Evolutionary conservation across 2,329 filamentous ascomycete species (phyloP), one percentile per base, ranked within the genome.

Genomic region (Pyrenophora tritici-repentis): DNA sequence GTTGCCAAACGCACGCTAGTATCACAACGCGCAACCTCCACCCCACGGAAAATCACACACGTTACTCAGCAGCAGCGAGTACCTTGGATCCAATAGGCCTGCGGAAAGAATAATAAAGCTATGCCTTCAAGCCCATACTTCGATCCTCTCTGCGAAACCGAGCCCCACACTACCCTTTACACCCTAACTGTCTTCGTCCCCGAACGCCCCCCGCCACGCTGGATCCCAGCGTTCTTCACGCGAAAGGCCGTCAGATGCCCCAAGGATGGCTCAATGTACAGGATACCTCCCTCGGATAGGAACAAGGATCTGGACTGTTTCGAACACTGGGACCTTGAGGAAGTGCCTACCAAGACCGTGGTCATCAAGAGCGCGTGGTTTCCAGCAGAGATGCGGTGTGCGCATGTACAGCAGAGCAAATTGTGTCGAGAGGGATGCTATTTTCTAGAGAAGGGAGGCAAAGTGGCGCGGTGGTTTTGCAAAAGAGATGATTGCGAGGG

Each of bases 381-480:
- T 26, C 54, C 61, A 1, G 24, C 26, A 3, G 55, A 61, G 2
- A 22, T 66, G 51, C 57, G 66, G 2, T 70, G 68, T 38, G 12
- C 40, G n/a, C 67, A 71, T 48, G 39, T 66, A 3, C 35, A 50
- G 2, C 38, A 34, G 9, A 18, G 6, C 3, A 51, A 20, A 3
- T 24, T 13, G 4, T 71, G 67, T 37, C 22, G 53, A 2, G 12
- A 54, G 12, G 60, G 61, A 0, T 71, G 68, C 37, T 70, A 70
- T 55, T 50, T 70, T 8, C 41, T 65, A 12, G 67, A 71, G 47
- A 65, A 64, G 35, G 61, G 66, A 4, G 66, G 61, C 0, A 34
- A 53, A 2, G 36, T 35, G 29, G 13, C 43, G 22, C 33, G 53
- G 10, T 62, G 58, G 59, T 48, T 24, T 6, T 69, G 67, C 22